Evolutionary conservation across 352 stramenopile species (phyloP), one percentile per base, ranked within the genome.

Genomic region (Globisporangium nagaii): DNA sequence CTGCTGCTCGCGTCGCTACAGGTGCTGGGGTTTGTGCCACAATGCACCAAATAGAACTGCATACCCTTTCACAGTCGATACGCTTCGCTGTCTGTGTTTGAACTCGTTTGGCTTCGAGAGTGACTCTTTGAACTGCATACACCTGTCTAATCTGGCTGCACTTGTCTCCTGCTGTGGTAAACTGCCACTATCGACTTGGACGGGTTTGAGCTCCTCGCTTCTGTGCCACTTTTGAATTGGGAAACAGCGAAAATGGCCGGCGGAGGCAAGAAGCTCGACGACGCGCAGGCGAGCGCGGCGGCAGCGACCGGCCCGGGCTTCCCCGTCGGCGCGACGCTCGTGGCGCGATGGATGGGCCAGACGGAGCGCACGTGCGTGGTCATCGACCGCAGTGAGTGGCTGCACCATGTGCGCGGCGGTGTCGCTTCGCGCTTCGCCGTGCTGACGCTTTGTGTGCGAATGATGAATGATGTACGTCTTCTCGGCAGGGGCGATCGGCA

Each of bases 331-430:
- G 47, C 81, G 35, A 86, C 77, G 41, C 62, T 92, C 31, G 65
- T 87, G 28, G 81, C 81, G 19, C 62, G 63, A 3, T 92, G 81
- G 81, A 87, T 92, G 81, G 79, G 77, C 28, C 76, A 86, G 63
- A 76, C 55, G n/a, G 78, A 92, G 61, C 81, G 81, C 58, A 86
- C 75, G 28, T 92, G 81, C 46, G 77, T 86, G 41, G 79, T 92
- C n/a, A 75, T 92, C 42, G 81, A 92, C 51, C 74, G 75, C 37
- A 84, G 81, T 92, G 60, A 46, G 73, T 72, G 25, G 13, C 17
- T 17, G 15, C 6, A 19, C 12, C 11, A 40, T n/a, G 34, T 20
- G 19, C 34, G 8, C 19, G 34, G 34, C 17, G 34, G 1, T 40
- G n/a, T n/a, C 32, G 4, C 19, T 17, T 19, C 34, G 34, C 11